Evolutionary conservation across 176 grass and related monocot genomes (phyloP), one percentile per base, ranked within the genome.

Genomic region (Chloris gayana): DNA sequence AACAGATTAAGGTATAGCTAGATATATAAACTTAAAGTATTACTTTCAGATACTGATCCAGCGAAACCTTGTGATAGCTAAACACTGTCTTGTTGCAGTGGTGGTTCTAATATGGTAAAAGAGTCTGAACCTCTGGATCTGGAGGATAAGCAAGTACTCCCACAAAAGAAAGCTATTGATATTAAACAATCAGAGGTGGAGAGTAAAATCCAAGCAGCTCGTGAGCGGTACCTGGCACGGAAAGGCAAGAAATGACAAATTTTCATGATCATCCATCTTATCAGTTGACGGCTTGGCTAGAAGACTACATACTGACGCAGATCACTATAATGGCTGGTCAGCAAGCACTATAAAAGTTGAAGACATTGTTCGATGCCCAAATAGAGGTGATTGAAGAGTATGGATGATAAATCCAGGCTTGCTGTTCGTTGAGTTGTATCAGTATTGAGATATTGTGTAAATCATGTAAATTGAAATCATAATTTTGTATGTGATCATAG

Each of bases 161-260:
- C 24, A 18, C 26, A 70, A 1, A 81, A 65, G 37, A 71, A 71
- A 72, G 77, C 57, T 19, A 24, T 24, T 30, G 86, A 75, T 88
- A 58, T 37, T 46, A 92, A 84, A 70, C 85, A 87, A 85, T 67
- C 89, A 81, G 86, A 90, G 6, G 64, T 91, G 54, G 90, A 98
- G n/a, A 85, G 66, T 79, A 98, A 94, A 89, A 98, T 98, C 74
- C 95, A 94, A 74, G 91, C 89, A 29, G 95, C 95, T 37, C 89
- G 92, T 35, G 95, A 94, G 61, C 92, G 95, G 45, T 98, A 94
- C 75, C 90, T 94, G 34, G 87, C 92, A 38, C 66, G 92, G 26
- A 98, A 94, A 85, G 91, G 77, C 67, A 97, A 94, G 74, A 94
- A 83, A 85, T 97, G 83, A 76, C 35, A 77, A 7, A 5, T 18